Percentiles rank a stretch among this genome's conserved stretches.
Conservation (phyloP, 257 asterid genomes). For the Solanum chiquidenum region DNA sequence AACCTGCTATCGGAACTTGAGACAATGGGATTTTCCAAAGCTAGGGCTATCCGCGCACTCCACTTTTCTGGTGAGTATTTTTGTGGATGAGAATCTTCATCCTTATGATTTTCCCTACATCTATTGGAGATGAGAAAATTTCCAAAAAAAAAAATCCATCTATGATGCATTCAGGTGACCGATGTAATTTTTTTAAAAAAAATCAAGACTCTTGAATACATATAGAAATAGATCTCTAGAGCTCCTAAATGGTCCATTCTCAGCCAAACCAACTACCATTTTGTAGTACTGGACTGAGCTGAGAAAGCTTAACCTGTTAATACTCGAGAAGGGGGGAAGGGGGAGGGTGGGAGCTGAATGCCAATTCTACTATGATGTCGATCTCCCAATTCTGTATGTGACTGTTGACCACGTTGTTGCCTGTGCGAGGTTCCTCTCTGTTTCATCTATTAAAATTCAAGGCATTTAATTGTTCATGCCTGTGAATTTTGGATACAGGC, state of each 20-base stretch:
- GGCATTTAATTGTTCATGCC: not conserved
- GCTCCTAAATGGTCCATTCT: not conserved
- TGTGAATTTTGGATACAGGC: slow-evolving; percentile 30
- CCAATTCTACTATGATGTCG: not conserved
- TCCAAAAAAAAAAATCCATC: not conserved
- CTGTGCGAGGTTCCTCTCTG: not conserved
- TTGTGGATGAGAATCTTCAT: not conserved
- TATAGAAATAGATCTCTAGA: not conserved
- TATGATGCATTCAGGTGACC: not conserved
- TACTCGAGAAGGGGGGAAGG: too few relatives aligned
- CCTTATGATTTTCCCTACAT: not conserved
- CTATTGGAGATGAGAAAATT: not conserved
- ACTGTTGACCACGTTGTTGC: not conserved
- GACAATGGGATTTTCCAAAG: slow-evolving; percentile 82
- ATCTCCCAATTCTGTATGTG: not conserved
- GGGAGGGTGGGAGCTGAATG: not conserved
- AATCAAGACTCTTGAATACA: not conserved
- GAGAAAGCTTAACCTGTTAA: not conserved
- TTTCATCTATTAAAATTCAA: not conserved
- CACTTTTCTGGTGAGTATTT: slow-evolving; percentile 63
- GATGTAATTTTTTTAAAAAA: not conserved
- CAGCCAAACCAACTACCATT: not conserved
- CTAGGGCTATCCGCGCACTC: slow-evolving; percentile 83
- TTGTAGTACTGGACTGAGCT: not conserved
- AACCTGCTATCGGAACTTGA: slow-evolving; percentile 69